Percentiles rank a stretch among this genome's conserved stretches.
phyloP scores from a whole-genome alignment of 192 early-diverging fungal species.

The Umbelopsis ramanniana region DNA sequence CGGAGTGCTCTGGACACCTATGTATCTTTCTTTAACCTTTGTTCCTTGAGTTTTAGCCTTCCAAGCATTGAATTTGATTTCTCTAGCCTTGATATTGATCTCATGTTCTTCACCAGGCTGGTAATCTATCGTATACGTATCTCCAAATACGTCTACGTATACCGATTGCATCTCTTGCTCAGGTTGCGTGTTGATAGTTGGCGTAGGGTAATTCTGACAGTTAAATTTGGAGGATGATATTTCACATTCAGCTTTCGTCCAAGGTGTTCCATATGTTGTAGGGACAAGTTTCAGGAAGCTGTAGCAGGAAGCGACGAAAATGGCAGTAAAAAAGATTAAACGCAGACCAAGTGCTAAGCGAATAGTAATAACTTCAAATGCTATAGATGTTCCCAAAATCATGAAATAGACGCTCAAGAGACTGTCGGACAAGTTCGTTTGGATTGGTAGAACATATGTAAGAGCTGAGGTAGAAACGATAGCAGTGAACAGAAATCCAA shows the following conservation, averaged over 20 bases:
- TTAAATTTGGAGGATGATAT: slow-evolving; percentile 13
- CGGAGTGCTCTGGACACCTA: slow-evolving; percentile 14
- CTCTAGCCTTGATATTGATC: not conserved
- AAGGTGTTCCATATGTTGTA: slow-evolving; percentile 17
- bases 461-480: not conserved
- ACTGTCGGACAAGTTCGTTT: not conserved
- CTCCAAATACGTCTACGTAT: slow-evolving; percentile 17
- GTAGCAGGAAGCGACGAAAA: not conserved
- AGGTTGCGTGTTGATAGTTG: not conserved
- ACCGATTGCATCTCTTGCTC: not conserved
- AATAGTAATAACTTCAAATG: not conserved
- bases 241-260: slow-evolving; percentile 7
- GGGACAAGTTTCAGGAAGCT: slow-evolving; percentile 8
- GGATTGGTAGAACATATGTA: not conserved
- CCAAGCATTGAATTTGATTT: not conserved
- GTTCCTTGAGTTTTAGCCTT: not conserved
- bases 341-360: not conserved
- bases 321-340: not conserved
- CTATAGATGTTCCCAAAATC: not conserved
- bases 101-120: slow-evolving; percentile 18
- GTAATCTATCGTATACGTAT: slow-evolving; percentile 18
- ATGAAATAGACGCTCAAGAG: slow-evolving; percentile 2
- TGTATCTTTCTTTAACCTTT: slow-evolving; percentile 3
- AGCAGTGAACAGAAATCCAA: slow-evolving; percentile 1
- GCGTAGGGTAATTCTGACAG: slow-evolving; percentile 23